Base-by-base conservation (phyloP, 306 rosid species). In the Trichosanthes cucumerina region DNA sequence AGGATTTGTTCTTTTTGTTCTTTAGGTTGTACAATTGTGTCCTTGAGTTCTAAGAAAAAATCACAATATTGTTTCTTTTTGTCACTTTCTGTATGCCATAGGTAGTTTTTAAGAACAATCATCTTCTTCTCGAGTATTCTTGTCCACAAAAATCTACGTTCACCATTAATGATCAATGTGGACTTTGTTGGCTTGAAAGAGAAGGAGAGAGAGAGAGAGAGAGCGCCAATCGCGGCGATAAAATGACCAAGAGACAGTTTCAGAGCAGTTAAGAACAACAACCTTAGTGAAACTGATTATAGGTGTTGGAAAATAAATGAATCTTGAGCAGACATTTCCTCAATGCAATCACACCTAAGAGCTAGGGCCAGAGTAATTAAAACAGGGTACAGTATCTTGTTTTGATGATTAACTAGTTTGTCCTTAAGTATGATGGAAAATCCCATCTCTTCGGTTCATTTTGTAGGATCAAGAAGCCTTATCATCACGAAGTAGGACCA, bases 81-180 rank as follows among this genome's bases (percentile, higher is more conserved):
- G 60, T 50, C 28, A 19, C 63, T 50, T 49, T 72, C 15, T 26
- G 47, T 31, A 4, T 16, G 12, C 28, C 0, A 52, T 8, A 73
- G 44, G 43, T 49, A 73, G 44, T 28, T 33, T 31, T 70, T 70
- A 3, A 65, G 19, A 23, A 23, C 34, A 68, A 12, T 28, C 72
- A 18, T 64, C 47, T 33, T 64, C 72, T 34, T 64, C 28, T 68
- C 28, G 10, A 4, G 19, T 72, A 6, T 47, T 72, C 76, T 47
- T 72, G 77, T 28, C 59, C 77, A 34, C 49, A 73, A 74, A 52
- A 74, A 74, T 33, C 62, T 34, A 52, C 28, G 10, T 49, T n/a
- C 78, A n/a, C 43, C 78, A 74, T 74, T 74, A 74, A 74, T 74
- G 31, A 21, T 66, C 47, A 66, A n/a, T 68, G 53, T 41, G 52